phyloP scores from a whole-genome alignment of 768 basidiomycete genomes.

The Hypsizygus marmoreus region DNA sequence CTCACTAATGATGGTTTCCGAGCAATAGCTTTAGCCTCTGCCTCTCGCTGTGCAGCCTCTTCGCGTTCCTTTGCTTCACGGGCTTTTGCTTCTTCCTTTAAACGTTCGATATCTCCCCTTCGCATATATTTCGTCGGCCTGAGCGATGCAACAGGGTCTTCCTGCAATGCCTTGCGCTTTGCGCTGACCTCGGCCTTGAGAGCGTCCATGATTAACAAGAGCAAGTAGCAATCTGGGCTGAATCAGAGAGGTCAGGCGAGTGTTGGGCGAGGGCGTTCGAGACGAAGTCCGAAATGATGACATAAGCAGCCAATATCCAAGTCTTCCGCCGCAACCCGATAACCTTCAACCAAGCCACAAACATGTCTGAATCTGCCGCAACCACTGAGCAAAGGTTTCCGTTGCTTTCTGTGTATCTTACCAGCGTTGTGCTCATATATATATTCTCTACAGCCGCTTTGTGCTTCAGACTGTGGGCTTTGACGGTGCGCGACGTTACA shows the following conservation, averaged over 20 bases:
- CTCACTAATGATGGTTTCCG: slow-evolving; percentile 47
- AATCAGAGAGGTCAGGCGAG: slow-evolving; percentile 12
- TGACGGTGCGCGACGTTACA: slow-evolving; percentile 60
- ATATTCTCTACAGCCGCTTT: slow-evolving; percentile 61
- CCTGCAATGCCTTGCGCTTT: slow-evolving; percentile 78
- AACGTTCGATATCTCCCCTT: slow-evolving; percentile 83
- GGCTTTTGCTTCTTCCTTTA: slow-evolving; percentile 47
- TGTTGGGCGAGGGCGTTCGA: slow-evolving; percentile 1
- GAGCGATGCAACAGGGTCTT: slow-evolving; percentile 36
- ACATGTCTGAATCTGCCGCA: slow-evolving; percentile 64
- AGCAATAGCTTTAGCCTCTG: slow-evolving; percentile 33
- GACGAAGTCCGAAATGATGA: slow-evolving; percentile 28
- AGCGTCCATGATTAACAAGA: slow-evolving; percentile 86
- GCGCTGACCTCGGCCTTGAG: slow-evolving; percentile 86
- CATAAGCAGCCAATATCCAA: slow-evolving; percentile 30
- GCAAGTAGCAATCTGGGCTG: neutral
- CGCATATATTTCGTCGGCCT: slow-evolving; percentile 87
- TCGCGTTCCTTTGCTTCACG: slow-evolving; percentile 33
- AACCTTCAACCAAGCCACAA: slow-evolving; percentile 28
- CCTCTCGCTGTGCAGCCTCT: slow-evolving; percentile 21
- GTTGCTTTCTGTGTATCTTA: neutral
- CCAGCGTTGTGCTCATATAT: slow-evolving; percentile 14
- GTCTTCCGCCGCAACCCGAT: slow-evolving; percentile 44
- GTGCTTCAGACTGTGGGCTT: slow-evolving; percentile 94
- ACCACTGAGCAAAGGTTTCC: slow-evolving; percentile 36